A percentile compares a stretch with the other conserved stretches of the same genome.
Evolutionary conservation across 163 green algal genomes (phyloP).

Genomic region (Scenedesmus sp.): DNA sequence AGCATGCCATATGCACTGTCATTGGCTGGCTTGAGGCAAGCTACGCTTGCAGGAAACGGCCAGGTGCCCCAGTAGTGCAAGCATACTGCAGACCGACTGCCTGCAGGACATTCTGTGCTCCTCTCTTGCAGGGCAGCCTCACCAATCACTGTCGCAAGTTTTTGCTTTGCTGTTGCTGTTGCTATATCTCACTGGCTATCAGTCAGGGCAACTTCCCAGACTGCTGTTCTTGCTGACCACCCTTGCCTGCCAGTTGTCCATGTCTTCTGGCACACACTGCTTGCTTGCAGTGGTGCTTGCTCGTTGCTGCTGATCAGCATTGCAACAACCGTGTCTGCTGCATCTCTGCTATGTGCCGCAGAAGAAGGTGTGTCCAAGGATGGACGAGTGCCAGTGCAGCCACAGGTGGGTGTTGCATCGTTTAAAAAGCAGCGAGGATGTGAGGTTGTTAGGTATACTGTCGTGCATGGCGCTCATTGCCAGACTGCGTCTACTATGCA

Average conservation of each 20-base stretch:
- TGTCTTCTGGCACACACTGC: background rate
- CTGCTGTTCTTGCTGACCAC: background rate
- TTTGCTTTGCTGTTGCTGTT: background rate
- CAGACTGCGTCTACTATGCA: no score
- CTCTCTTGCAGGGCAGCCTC: no score
- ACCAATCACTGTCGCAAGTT: no score
- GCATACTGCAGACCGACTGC: background rate
- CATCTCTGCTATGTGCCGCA: background rate
- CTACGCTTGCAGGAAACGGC: background rate
- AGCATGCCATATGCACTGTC: background rate
- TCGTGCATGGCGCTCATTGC: no score
- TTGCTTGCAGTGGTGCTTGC: background rate
- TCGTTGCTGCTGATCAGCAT: background rate
- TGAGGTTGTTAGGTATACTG: no score
- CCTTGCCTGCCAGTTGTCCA: background rate
- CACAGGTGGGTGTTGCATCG: conserved; percentile 13
- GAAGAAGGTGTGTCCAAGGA: conserved; percentile 43
- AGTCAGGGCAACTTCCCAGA: background rate
- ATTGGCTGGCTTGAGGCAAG: background rate
- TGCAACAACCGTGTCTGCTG: background rate
- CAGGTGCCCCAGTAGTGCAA: background rate
- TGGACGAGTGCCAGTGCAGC: conserved; percentile 45
- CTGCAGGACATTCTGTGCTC: no score
- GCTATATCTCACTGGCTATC: background rate
- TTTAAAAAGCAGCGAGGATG: background rate